A percentile compares a stretch with the other conserved stretches of the same genome.
phyloP scores from a whole-genome alignment of 345 rosid genomes.

The Jatropha curcas region DNA sequence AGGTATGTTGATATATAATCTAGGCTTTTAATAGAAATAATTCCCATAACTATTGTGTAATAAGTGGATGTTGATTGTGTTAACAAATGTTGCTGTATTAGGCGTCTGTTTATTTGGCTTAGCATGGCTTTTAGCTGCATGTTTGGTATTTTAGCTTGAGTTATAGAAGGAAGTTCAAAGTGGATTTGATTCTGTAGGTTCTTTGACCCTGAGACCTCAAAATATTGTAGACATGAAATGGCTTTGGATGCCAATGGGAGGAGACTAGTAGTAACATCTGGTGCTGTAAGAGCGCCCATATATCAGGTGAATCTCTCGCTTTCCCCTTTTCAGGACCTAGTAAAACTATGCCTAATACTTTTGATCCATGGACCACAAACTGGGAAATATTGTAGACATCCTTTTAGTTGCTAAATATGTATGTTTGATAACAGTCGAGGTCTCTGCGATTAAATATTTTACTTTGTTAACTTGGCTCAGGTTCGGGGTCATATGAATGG shows the following conservation, averaged over 20 bases:
- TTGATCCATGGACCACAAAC: no score
- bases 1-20: constrained; percentile 34
- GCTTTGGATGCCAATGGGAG: constrained; percentile 60
- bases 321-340: background rate
- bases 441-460: background rate
- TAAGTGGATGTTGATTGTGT: background rate
- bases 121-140: background rate
- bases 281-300: constrained; percentile 61
- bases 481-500: constrained; percentile 52
- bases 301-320: constrained; percentile 43
- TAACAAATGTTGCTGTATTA: background rate
- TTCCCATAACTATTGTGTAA: no score
- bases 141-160: background rate
- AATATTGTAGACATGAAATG: constrained; percentile 51
- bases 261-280: constrained; percentile 53
- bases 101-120: background rate
- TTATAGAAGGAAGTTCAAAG: background rate
- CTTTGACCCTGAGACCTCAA: constrained; percentile 35
- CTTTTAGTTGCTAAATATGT: background rate
- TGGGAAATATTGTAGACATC: no score
- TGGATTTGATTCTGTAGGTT: constrained; percentile 30
- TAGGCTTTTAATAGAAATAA: background rate
- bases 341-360: no score
- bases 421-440: background rate
- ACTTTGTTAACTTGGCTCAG: constrained; percentile 28